Conservation (phyloP, 768 basidiomycete species). For the Lentinus tigrinus region DNA sequence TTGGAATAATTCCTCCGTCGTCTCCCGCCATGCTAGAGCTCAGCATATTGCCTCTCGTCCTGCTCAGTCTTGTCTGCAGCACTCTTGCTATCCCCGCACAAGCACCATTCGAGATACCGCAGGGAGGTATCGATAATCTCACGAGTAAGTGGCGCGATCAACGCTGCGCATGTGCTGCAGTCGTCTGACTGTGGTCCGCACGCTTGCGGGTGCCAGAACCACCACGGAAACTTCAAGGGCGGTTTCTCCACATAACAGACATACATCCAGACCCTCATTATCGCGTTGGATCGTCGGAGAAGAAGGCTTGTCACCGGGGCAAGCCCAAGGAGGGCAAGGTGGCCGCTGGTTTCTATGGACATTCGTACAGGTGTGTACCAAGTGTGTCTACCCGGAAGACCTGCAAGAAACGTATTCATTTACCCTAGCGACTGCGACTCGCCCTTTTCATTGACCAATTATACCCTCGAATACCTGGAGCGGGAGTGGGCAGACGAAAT, state of each 20-base stretch:
- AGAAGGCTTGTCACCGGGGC: constrained; percentile 66
- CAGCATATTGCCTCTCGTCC: constrained; percentile 27
- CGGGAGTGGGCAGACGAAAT: constrained; percentile 80
- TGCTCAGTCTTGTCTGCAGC: constrained; percentile 21
- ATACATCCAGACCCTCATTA: constrained; percentile 82
- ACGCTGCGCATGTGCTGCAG: constrained; percentile 2
- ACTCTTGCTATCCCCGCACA: constrained; percentile 41
- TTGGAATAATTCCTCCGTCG: background rate
- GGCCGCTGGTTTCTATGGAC: constrained; percentile 61
- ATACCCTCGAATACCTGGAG: constrained; percentile 77
- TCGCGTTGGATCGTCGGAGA: constrained; percentile 44
- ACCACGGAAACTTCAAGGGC: constrained; percentile 55
- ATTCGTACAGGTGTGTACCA: constrained; percentile 58
- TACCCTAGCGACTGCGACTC: constrained; percentile 72
- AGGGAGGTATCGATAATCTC: constrained; percentile 30
- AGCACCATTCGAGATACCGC: constrained; percentile 34
- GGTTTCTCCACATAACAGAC: constrained; percentile 83
- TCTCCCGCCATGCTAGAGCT: constrained; percentile 18
- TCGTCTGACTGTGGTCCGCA: constrained; percentile 17
- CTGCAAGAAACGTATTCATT: background rate
- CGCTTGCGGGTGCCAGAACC: constrained; percentile 5
- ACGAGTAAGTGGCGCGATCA: constrained; percentile 17
- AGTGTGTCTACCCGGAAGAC: background rate
- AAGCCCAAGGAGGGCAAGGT: constrained; percentile 55
- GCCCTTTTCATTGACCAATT: constrained; percentile 74